These are phyloP conservation scores for Quercus alba DNA, from an alignment of 306 rosid genomes.

Conservation along the genomic window DNA sequence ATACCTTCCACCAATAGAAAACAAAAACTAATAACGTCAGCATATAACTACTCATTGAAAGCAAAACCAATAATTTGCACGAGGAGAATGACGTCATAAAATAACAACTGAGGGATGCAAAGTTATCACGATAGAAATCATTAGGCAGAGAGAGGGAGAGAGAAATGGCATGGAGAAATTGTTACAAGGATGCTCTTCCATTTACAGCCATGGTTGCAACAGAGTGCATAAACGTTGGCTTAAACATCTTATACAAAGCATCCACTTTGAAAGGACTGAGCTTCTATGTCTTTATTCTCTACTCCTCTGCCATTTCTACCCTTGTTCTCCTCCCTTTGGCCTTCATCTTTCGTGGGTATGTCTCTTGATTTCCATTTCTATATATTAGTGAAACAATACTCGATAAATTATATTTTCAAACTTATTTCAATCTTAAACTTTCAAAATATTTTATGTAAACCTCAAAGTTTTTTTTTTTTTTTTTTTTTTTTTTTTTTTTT, in stretches of 20 bases:
- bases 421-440: no score
- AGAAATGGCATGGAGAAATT: conserved; percentile 16
- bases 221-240: conserved; percentile 50
- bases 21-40: no score
- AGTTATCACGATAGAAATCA: neutral
- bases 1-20: no score
- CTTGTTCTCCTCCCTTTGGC: conserved; percentile 45
- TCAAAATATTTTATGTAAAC: no score
- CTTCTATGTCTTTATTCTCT: conserved; percentile 50
- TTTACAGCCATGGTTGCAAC: conserved; percentile 39
- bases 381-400: no score
- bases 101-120: no score
- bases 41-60: no score
- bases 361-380: neutral
- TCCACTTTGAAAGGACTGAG: conserved; percentile 41
- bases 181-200: conserved; percentile 40
- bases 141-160: neutral
- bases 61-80: no score
- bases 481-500: no score
- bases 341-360: conserved; percentile 44
- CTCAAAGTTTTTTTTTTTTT: no score
- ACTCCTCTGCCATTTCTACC: conserved; percentile 33
- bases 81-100: no score
- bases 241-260: conserved; percentile 44
- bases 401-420: no score